Conservation (phyloP, 139 green algal genomes). For the Chlorella sorokiniana region DNA sequence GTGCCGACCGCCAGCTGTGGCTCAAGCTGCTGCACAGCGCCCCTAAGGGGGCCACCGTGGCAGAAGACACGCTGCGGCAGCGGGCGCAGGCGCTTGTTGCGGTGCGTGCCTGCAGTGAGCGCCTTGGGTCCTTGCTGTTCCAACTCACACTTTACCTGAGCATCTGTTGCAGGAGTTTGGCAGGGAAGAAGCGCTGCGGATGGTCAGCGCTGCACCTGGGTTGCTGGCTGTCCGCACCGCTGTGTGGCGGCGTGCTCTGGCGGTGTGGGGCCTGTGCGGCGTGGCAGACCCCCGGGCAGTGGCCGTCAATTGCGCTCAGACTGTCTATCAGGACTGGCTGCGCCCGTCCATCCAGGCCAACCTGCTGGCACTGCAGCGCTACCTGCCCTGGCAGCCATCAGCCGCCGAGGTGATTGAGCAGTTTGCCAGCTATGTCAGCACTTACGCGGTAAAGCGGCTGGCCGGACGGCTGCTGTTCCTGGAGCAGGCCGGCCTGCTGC, state of each 20-base stretch:
- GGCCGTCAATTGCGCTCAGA: neutral
- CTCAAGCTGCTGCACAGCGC: neutral
- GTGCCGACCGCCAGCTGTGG: neutral
- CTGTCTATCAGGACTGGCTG: neutral
- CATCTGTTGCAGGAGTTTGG: neutral
- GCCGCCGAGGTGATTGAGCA: neutral
- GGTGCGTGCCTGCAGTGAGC: neutral
- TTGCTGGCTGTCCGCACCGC: neutral
- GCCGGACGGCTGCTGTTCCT: constrained; percentile 1
- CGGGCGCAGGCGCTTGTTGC: neutral
- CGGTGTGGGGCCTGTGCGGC: neutral
- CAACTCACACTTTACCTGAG: neutral
- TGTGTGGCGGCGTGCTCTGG: neutral
- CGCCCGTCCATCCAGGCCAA: neutral
- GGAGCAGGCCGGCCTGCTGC: constrained; percentile 1
- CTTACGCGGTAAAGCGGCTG: neutral
- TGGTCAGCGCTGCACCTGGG: neutral
- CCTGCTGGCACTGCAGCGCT: constrained; percentile 1
- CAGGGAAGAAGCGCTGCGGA: neutral
- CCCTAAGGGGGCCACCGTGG: neutral
- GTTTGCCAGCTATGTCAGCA: neutral
- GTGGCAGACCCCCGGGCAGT: neutral
- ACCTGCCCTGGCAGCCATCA: neutral
- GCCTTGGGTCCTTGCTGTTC: neutral
- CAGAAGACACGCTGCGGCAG: neutral